Base-by-base conservation (phyloP, 2,329 filamentous ascomycete genomes). In the Mycogone perniciosa region DNA sequence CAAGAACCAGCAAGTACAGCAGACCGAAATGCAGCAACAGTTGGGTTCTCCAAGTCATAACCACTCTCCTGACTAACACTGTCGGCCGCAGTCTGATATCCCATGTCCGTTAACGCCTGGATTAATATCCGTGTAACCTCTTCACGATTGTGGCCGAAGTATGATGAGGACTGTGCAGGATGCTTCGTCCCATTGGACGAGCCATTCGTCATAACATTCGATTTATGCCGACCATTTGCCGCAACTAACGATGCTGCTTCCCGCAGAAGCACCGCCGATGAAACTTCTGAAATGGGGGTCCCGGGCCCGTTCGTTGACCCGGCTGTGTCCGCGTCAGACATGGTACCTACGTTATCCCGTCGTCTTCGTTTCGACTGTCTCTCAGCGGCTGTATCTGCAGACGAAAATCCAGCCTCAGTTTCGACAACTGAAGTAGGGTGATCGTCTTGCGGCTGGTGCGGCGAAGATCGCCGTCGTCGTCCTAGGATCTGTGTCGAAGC, bases 101-200 rank as follows among this genome's bases (percentile, higher is more conserved):
- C 93, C 72, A 99, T 77, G 66, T 96, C 92, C 27, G 84, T 81
- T 57, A 99, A 72, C 34, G 90, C 88, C 69, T 99, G 93, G 62
- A 99, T 93, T 60, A 99, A 71, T 56, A 97, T 86, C 48, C 93
- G 79, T 5, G 92, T 95, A 41, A 97, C 86, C 71, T 99, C 92
- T 73, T 96, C 90, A 64, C 89, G 82, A 64, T 93, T 82, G 64
- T 97, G 92, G 13, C 90, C 91, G 63, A 84, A 86, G 67, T 95
- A 97, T 30, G 66, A 69, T 41, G 59, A 45, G 2, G 61, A 55
- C 9, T 54, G 57, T 31, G 54, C 53, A 27, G 45, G 52, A 45
- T 50, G 54, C 51, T 62, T 64, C n/a, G 62, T 59, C 31, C 61
- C 60, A 44, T 57, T 65, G 9, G 75, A 68, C 37, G 79, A 76